A percentile compares a stretch with the other conserved stretches of the same genome.
Evolutionary conservation across 129 eudicot species (phyloP).

Genomic region (Gnaphalium uliginosum): DNA sequence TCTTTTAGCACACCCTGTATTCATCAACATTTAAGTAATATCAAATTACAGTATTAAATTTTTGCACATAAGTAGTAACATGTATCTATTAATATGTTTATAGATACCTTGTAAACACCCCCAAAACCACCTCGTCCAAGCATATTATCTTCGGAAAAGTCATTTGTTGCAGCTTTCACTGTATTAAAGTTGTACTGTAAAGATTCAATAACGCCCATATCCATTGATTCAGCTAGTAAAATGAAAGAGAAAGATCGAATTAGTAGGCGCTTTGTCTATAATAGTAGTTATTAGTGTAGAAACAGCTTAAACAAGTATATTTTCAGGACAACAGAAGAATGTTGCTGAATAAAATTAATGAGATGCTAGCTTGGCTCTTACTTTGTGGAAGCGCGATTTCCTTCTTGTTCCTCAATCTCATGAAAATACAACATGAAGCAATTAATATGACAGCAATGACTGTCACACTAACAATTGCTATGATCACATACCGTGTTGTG

Average conservation of each 20-base stretch:
- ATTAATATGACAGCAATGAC: background rate
- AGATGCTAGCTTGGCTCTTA: too few relatives aligned
- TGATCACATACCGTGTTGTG: too few relatives aligned
- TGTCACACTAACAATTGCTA: background rate
- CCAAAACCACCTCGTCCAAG: constrained; percentile 5
- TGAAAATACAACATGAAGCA: constrained; percentile 2
- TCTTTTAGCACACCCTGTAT: background rate
- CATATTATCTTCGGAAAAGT: background rate
- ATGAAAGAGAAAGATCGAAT: background rate
- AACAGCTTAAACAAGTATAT: background rate
- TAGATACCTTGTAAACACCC: background rate
- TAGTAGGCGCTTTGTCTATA: background rate
- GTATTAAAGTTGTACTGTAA: background rate
- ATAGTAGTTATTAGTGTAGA: background rate
- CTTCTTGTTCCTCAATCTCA: constrained; percentile 2
- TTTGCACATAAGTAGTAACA: background rate
- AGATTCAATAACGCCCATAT: background rate
- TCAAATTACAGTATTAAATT: background rate
- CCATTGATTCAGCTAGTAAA: background rate
- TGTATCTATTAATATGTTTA: background rate
- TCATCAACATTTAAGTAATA: background rate
- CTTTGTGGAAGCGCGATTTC: background rate
- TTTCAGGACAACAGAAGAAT: too few relatives aligned
- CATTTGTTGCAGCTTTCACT: background rate
- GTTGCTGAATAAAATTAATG: too few relatives aligned